A percentile compares a stretch with the other conserved stretches of the same genome.
Evolutionary conservation across 106 monocot genomes (phyloP).

Genomic region (Platanthera zijinensis): DNA sequence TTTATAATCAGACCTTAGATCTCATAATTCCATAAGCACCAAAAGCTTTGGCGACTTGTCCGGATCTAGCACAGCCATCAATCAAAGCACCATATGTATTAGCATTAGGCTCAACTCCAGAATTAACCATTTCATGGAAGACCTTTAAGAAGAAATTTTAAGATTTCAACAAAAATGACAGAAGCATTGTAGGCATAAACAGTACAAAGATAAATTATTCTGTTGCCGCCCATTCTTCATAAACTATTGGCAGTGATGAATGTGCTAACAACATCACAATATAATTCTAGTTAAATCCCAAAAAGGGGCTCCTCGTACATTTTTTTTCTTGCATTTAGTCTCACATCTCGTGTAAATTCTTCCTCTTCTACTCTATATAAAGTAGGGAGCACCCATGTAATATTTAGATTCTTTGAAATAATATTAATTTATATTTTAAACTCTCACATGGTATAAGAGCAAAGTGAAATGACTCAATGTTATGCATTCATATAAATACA

Average conservation of each 20-base stretch:
- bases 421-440: too few species aligned
- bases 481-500: too few species aligned
- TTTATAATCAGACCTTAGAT: slow-evolving; percentile 56
- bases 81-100: slow-evolving; percentile 92
- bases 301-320: too few species aligned
- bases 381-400: too few species aligned
- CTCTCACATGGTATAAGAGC: too few species aligned
- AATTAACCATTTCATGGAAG: slow-evolving; percentile 97
- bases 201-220: background rate
- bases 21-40: slow-evolving; percentile 99
- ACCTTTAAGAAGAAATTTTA: slow-evolving; percentile 37
- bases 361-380: too few species aligned
- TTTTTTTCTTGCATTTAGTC: too few species aligned
- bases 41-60: slow-evolving; percentile 96
- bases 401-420: too few species aligned
- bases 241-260: background rate
- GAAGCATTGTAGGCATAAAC: background rate
- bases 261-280: background rate
- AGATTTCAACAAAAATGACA: background rate
- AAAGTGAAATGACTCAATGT: too few species aligned
- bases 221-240: background rate
- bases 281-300: background rate
- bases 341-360: too few species aligned
- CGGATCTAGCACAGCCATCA: slow-evolving; percentile 93
- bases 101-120: slow-evolving; percentile 79